phyloP scores from a whole-genome alignment of 73 alveolate species.

The Halteria grandinella region DNA sequence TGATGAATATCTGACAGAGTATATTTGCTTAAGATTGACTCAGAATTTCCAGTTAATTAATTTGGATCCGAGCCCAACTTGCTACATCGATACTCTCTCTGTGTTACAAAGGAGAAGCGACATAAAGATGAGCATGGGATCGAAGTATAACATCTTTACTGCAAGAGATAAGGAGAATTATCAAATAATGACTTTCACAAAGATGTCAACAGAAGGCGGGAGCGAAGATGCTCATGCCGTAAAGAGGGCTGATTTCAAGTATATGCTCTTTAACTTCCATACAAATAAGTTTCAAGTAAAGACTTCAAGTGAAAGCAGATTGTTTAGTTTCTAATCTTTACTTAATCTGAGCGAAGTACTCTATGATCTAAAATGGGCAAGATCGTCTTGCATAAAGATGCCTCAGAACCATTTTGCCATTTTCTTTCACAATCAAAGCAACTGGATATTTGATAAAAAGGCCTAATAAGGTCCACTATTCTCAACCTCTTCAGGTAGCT shows the following conservation, averaged over 20 bases:
- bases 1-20: constrained; percentile 25
- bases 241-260: constrained; percentile 42
- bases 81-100: constrained; percentile 1
- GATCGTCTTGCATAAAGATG: constrained; percentile 21
- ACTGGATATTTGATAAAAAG: no score
- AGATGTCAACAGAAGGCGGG: constrained; percentile 15
- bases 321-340: constrained; percentile 13
- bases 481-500: no score
- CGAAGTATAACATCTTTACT: constrained; percentile 19
- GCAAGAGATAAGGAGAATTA: constrained; percentile 6
- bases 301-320: no score
- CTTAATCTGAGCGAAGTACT: constrained; percentile 42
- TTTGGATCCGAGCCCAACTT: background rate
- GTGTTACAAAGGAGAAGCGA: constrained; percentile 1
- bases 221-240: constrained; percentile 14
- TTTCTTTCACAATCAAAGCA: no score
- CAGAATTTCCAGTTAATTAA: constrained; percentile 35
- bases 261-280: constrained; percentile 31
- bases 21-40: constrained; percentile 37
- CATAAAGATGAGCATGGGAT: constrained; percentile 40
- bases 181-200: constrained; percentile 9
- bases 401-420: constrained; percentile 31
- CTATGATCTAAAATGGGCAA: constrained; percentile 30
- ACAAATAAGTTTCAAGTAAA: constrained; percentile 15
- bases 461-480: no score